Percentiles rank a stretch among this genome's conserved stretches.
phyloP scores from a whole-genome alignment of 1,139 yeast genomes.

The Candida glucosophila region DNA sequence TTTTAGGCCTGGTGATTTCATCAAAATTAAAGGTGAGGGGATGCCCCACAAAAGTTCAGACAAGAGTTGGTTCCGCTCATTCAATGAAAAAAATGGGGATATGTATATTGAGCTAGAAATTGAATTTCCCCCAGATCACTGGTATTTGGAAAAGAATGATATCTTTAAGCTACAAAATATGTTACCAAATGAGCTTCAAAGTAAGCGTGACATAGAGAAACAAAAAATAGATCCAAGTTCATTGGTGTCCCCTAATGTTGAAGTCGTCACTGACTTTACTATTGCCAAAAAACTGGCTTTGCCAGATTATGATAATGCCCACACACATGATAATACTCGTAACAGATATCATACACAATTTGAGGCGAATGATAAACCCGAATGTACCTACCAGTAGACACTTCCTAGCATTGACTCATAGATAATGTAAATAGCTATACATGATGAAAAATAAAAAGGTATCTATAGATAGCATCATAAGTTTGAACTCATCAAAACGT shows the following conservation, averaged over 20 bases:
- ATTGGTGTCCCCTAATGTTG: slow-evolving; percentile 30
- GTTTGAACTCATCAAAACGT: slow-evolving; percentile 1
- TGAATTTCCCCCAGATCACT: slow-evolving; percentile 76
- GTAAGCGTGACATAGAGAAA: slow-evolving; percentile 13
- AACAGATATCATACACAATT: slow-evolving; percentile 8
- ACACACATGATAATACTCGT: slow-evolving; percentile 7
- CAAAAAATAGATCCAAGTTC: slow-evolving; percentile 19
- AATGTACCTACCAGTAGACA: slow-evolving; percentile 33
- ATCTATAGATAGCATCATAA: slow-evolving; percentile 5
- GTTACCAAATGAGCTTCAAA: slow-evolving; percentile 37
- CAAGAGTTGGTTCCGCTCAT: slow-evolving; percentile 15
- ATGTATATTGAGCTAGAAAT: slow-evolving; percentile 63
- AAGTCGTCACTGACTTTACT: slow-evolving; percentile 32
- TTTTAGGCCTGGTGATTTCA: slow-evolving; percentile 64
- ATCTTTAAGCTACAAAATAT: slow-evolving; percentile 42
- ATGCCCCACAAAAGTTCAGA: slow-evolving; percentile 55
- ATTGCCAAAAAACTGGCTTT: slow-evolving; percentile 20
- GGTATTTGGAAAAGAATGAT: slow-evolving; percentile 67
- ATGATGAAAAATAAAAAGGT: slow-evolving; percentile 4
- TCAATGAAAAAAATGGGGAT: slow-evolving; percentile 47
- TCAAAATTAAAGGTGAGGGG: slow-evolving; percentile 71
- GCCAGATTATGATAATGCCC: slow-evolving; percentile 28
- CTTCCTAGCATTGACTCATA: slow-evolving; percentile 4
- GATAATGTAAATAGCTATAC: slow-evolving; percentile 8
- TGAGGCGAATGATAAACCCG: slow-evolving; percentile 21